A percentile compares a stretch with the other conserved stretches of the same genome.
Conservation (phyloP, 169 alveolate genomes). For the Eimeria falciformis region DNA sequence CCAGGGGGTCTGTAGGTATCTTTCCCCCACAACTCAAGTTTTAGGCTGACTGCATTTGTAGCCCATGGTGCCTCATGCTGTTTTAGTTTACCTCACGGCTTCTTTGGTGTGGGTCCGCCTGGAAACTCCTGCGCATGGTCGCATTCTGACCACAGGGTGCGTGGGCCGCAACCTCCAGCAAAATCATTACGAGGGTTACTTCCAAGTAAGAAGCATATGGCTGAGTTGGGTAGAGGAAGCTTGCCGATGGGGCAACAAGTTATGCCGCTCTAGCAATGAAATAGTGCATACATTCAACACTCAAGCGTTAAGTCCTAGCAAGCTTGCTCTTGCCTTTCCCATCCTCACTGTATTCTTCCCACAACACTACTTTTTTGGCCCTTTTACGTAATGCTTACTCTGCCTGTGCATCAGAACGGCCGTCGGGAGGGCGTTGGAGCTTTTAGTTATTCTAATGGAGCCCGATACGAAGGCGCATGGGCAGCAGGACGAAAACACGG, state of each 20-base stretch:
- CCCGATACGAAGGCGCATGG: slow-evolving; percentile 69
- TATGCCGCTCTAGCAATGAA: no score
- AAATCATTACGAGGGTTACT: slow-evolving; percentile 62
- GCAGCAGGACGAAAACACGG: slow-evolving; percentile 59
- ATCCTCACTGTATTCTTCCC: no score
- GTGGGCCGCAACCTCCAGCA: slow-evolving; percentile 66
- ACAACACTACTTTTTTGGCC: no score
- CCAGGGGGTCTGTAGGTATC: slow-evolving; percentile 26
- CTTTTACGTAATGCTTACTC: neutral
- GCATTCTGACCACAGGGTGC: slow-evolving; percentile 33
- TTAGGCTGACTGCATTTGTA: neutral
- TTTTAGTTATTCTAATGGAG: slow-evolving; percentile 59
- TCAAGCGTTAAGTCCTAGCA: no score
- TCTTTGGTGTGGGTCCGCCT: no score
- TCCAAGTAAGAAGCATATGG: neutral
- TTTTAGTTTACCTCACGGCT: no score
- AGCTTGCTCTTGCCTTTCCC: no score
- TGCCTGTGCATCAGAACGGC: slow-evolving; percentile 47
- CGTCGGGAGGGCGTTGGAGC: slow-evolving; percentile 65
- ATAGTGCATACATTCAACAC: no score
- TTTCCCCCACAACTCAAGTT: no score
- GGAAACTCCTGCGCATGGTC: no score
- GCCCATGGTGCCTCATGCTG: neutral
- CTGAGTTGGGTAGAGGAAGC: no score
- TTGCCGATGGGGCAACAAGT: no score